A percentile compares a stretch with the other conserved stretches of the same genome.
Evolutionary conservation across 768 basidiomycete genomes (phyloP).

Genomic region (Mycena kentingensis): DNA sequence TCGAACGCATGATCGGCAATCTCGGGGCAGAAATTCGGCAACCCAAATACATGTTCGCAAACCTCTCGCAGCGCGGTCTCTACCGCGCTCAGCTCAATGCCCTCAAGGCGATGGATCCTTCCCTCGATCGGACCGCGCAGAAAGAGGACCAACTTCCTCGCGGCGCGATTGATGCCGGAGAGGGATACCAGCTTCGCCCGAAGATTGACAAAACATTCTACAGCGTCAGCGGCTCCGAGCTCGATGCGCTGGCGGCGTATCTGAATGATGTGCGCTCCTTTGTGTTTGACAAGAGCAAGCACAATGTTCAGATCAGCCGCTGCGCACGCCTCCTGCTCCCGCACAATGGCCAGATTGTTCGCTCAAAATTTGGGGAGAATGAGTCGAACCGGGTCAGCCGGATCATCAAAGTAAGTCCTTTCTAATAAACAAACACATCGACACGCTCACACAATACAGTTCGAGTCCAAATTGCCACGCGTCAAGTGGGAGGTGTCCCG

Average conservation of each 20-base stretch:
- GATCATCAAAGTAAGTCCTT: not conserved
- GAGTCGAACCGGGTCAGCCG: not conserved
- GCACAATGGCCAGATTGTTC: not conserved
- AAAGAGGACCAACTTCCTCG: no score
- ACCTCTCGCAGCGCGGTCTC: constrained; percentile 30
- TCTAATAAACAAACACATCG: no score
- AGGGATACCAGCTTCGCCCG: not conserved
- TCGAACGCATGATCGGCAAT: constrained; percentile 26
- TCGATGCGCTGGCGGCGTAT: not conserved
- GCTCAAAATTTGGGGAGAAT: not conserved
- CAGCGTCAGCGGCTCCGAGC: not conserved
- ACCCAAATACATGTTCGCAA: constrained; percentile 24
- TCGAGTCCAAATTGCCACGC: no score
- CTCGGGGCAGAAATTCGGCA: constrained; percentile 30
- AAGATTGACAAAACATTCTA: not conserved
- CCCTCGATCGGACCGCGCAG: constrained; percentile 12
- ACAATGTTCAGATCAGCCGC: not conserved
- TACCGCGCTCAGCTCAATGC: constrained; percentile 21
- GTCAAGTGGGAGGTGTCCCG: not conserved
- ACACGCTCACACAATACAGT: no score
- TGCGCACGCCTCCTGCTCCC: not conserved
- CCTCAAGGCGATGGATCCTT: constrained; percentile 16
- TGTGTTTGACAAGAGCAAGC: not conserved
- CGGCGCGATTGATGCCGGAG: not conserved
- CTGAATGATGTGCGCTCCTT: not conserved